Conservation (phyloP, 257 asterid species). For the Schizonepeta tenuifolia region DNA sequence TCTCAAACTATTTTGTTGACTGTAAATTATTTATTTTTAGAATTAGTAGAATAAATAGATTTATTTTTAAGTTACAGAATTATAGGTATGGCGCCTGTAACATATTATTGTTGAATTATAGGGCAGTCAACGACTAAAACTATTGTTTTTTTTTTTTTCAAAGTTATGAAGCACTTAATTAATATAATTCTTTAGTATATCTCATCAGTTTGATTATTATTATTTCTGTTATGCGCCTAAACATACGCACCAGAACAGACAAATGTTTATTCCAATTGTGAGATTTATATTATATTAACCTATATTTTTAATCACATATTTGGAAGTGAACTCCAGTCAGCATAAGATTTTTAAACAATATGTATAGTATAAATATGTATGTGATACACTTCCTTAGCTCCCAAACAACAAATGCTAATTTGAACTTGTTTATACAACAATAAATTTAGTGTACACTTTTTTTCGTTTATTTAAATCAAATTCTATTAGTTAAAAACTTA, state of each 20-base stretch:
- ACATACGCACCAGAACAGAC: constrained; percentile 32
- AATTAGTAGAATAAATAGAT: not conserved
- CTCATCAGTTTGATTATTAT: constrained; percentile 23
- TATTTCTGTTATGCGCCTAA: constrained; percentile 16
- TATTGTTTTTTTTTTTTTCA: not conserved
- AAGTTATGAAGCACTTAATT: constrained; percentile 30
- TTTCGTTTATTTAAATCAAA: no score
- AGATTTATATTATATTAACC: constrained; percentile 28
- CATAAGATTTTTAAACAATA: not conserved
- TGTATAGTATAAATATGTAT: no score
- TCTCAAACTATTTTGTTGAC: not conserved
- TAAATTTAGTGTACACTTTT: no score
- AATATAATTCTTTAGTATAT: constrained; percentile 26
- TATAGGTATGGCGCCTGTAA: not conserved
- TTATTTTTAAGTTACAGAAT: not conserved
- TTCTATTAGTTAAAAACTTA: no score
- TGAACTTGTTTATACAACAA: no score
- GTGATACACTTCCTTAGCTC: no score
- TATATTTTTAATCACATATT: not conserved
- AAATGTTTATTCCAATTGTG: constrained; percentile 31
- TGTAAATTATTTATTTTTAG: not conserved
- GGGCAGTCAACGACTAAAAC: constrained; percentile 32
- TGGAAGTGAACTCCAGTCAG: constrained; percentile 26
- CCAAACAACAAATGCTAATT: no score
- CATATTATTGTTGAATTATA: constrained; percentile 33